Evolutionary conservation across 768 basidiomycete species (phyloP), one percentile per base, ranked within the genome.

Genomic region (Austroboletus festivus): DNA sequence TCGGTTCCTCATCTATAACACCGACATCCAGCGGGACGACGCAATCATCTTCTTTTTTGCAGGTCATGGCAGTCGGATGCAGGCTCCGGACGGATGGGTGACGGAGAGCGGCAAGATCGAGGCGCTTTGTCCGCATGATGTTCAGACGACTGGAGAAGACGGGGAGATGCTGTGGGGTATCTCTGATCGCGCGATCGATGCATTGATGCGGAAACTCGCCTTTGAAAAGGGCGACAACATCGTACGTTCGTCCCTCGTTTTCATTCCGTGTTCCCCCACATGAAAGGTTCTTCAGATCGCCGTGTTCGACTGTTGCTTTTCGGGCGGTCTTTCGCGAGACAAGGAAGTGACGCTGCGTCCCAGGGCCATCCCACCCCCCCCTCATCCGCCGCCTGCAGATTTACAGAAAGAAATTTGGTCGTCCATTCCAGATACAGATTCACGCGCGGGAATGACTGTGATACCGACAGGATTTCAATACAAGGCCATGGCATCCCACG

Each of bases 241-340:
- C 5, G 58, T 57, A 41, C 13, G 55, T 44, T 5, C 10, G 2
- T n/a, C 33, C 18, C 7, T 19, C 23, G 11, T 18, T 33, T 13
- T 5, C 2, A 6, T 30, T n/a, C 9, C 5, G 1, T 19, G 5
- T 23, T 44, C 11, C n/a, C 13, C 15, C 10, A 1, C n/a, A 44
- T 8, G 3, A 8, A 24, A 15, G 0, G 13, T 11, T 21, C 34
- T 34, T 16, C 33, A 60, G 58, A 38, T 60, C 19, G 50, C 28
- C 16, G 22, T 60, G 13, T 52, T 60, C 21, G 58, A 60, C 33
- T 60, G 58, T 12, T 60, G 58, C 35, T 50, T 54, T 44, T 57
- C 59, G 1, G 59, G 59, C 4, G 59, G 59, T 38, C 52, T 56
- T 23, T 11, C 55, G 11, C 52, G 59, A 15, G 43, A 21, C 6